Conservation (phyloP, 2,329 filamentous ascomycete species). For the Phialophora tarda region DNA sequence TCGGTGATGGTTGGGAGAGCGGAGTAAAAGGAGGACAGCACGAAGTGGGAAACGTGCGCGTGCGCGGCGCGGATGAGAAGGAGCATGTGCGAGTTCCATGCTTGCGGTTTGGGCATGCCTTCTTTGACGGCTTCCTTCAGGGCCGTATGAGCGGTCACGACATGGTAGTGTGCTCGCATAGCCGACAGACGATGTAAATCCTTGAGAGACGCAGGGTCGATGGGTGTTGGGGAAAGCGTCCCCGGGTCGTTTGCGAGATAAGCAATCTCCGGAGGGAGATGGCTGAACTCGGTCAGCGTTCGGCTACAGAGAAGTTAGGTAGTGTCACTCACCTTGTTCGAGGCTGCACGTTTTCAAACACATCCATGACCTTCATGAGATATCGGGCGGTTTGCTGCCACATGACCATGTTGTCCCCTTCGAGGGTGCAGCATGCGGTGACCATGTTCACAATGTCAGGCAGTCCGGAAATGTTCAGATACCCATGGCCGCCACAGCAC, state of each 20-base stretch:
- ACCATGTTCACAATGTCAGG: not conserved
- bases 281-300: not conserved
- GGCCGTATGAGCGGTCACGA: conserved; percentile 1
- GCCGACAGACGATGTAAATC: conserved; percentile 5
- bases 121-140: not conserved
- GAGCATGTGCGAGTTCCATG: conserved; percentile 3
- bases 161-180: not conserved
- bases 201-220: conserved; percentile 1
- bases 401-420: conserved; percentile 9
- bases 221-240: not conserved
- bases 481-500: conserved; percentile 6
- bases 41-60: conserved; percentile 6
- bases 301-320: not conserved
- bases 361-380: conserved; percentile 7
- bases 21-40: not conserved
- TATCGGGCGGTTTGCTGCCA: conserved; percentile 4
- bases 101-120: conserved; percentile 1
- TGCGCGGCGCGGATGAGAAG: conserved; percentile 5
- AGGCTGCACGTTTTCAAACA: conserved; percentile 7
- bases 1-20: not conserved
- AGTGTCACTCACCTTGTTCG: not conserved
- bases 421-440: conserved; percentile 6
- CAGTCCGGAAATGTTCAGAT: not conserved
- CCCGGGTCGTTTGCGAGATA: conserved; percentile 3
- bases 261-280: not conserved